These are phyloP conservation scores for Linnemannia elongata DNA, from an alignment of 192 early-diverging fungal species.

Conservation along the genomic window DNA sequence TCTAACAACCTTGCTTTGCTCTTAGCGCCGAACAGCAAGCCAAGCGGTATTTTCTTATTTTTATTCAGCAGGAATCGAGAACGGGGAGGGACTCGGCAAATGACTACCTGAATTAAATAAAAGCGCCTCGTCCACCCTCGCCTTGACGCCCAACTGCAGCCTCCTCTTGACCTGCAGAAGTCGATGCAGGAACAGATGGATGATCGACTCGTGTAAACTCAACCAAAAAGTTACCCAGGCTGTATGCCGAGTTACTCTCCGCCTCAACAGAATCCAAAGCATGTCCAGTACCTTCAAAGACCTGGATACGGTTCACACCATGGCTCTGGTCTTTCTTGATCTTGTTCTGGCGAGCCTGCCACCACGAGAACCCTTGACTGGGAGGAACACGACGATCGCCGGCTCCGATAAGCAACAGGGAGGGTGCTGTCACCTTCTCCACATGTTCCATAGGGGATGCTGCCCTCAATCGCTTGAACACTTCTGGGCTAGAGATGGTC, in stretches of 20 bases:
- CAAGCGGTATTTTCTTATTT: not conserved
- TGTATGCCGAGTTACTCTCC: constrained; percentile 61
- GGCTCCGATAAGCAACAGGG: constrained; percentile 75
- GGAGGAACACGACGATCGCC: constrained; percentile 82
- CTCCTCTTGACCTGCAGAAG: not conserved
- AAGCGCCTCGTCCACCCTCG: constrained; percentile 37
- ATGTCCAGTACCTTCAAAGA: constrained; percentile 72
- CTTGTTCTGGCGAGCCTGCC: constrained; percentile 56
- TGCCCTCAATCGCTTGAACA: constrained; percentile 68
- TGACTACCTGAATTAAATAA: constrained; percentile 7
- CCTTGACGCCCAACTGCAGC: constrained; percentile 18
- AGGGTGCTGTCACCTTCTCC: constrained; percentile 70
- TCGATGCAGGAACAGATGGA: not conserved
- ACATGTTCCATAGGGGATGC: constrained; percentile 72
- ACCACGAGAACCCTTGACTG: constrained; percentile 67
- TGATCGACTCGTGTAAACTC: constrained; percentile 43
- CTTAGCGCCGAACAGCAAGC: not conserved
- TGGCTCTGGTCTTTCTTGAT: constrained; percentile 49
- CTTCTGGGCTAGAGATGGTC: constrained; percentile 65
- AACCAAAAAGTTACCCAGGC: constrained; percentile 37
- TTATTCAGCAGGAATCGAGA: not conserved
- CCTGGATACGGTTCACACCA: constrained; percentile 59
- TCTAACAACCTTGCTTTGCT: not conserved
- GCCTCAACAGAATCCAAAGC: constrained; percentile 72
- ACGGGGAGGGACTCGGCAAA: too few relatives aligned